Evolutionary conservation across 75 land plant genomes (phyloP).

Genomic region (Chamaecyparis obtusa): DNA sequence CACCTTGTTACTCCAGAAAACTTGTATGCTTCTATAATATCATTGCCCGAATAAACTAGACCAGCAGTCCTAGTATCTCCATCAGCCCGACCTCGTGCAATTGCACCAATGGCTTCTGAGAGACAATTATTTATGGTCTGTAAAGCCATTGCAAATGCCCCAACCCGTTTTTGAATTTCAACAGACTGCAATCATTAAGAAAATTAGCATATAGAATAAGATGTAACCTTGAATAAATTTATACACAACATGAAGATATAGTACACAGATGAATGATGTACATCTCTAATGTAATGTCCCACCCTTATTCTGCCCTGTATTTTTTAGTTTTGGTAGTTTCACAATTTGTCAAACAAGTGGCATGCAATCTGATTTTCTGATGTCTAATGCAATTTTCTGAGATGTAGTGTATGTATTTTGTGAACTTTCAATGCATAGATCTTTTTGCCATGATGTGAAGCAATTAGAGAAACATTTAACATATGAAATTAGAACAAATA

Average conservation of each 20-base stretch:
- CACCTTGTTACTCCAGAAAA: slow-evolving; percentile 75
- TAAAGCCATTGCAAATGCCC: slow-evolving; percentile 83
- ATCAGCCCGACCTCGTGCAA: slow-evolving; percentile 72
- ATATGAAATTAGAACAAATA: no score
- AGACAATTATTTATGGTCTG: slow-evolving; percentile 86
- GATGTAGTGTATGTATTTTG: no score
- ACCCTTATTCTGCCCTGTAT: no score
- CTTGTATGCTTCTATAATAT: slow-evolving; percentile 73
- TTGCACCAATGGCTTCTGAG: slow-evolving; percentile 80
- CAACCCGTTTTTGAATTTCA: slow-evolving; percentile 86
- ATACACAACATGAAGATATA: not conserved
- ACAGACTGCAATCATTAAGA: slow-evolving; percentile 55
- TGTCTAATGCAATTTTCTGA: no score
- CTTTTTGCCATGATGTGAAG: no score
- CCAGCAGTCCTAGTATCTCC: slow-evolving; percentile 78
- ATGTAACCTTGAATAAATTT: not conserved
- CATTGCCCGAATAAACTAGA: slow-evolving; percentile 79
- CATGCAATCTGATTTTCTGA: no score
- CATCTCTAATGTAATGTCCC: no score
- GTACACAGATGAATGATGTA: no score
- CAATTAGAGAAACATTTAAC: no score
- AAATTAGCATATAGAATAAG: slow-evolving; percentile 1
- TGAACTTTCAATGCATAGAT: no score
- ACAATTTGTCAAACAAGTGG: no score
- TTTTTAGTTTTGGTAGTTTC: no score